Conservation (phyloP, 805 yeast genomes). For the Vanderwaltozyma polyspora region DNA sequence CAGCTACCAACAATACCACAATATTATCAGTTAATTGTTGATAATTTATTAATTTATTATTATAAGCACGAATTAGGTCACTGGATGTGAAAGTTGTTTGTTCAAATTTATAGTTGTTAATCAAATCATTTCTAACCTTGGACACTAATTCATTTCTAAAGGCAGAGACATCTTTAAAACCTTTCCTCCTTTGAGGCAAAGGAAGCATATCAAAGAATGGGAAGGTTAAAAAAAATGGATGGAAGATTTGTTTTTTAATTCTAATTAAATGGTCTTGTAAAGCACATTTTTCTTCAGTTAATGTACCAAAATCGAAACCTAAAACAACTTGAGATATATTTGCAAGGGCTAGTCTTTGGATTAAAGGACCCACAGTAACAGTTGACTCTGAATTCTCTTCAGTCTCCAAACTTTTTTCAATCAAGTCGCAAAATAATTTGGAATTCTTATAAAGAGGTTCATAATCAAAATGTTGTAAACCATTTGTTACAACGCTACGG, state of each 20-base stretch:
- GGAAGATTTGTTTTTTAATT: slow-evolving; percentile 43
- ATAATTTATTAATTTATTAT: slow-evolving; percentile 29
- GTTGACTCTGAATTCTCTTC: not conserved
- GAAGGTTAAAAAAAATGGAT: slow-evolving; percentile 43
- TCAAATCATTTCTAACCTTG: slow-evolving; percentile 26
- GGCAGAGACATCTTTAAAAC: slow-evolving; percentile 32
- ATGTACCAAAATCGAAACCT: slow-evolving; percentile 37
- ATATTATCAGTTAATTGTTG: slow-evolving; percentile 44
- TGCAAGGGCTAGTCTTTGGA: slow-evolving; percentile 38
- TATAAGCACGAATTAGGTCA: slow-evolving; percentile 31
- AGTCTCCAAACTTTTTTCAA: slow-evolving; percentile 8
- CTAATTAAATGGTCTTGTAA: slow-evolving; percentile 32
- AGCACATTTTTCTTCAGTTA: slow-evolving; percentile 23
- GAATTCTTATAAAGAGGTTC: slow-evolving; percentile 32
- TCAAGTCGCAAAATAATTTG: slow-evolving; percentile 22
- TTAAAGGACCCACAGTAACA: slow-evolving; percentile 28
- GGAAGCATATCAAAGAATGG: slow-evolving; percentile 44
- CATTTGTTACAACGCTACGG: slow-evolving; percentile 34
- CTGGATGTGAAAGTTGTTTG: slow-evolving; percentile 32
- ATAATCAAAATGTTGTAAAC: slow-evolving; percentile 39
- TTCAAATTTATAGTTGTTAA: slow-evolving; percentile 22
- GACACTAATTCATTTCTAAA: slow-evolving; percentile 31
- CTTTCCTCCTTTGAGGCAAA: slow-evolving; percentile 35
- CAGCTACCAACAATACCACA: slow-evolving; percentile 46
- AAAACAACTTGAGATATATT: slow-evolving; percentile 40